Evolutionary conservation across 257 asterid species (phyloP).

Genomic region (Rehmannia glutinosa): DNA sequence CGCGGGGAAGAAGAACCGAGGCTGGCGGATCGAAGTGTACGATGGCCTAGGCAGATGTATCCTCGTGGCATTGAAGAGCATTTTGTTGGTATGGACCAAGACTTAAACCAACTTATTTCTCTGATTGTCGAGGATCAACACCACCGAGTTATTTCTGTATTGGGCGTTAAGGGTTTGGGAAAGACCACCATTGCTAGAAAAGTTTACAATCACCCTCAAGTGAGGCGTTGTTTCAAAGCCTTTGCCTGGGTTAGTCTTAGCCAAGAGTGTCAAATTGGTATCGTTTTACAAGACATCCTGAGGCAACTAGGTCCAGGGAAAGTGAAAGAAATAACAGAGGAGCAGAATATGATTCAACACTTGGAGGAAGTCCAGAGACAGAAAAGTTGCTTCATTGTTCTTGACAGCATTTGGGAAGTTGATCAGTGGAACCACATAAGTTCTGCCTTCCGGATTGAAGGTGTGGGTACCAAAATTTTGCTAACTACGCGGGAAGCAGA

Average conservation of each 20-base stretch:
- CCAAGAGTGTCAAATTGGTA: neutral
- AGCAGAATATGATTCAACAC: neutral
- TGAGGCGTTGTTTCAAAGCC: neutral
- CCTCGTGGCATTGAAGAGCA: neutral
- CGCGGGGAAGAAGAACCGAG: neutral
- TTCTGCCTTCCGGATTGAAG: neutral
- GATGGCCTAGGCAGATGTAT: neutral
- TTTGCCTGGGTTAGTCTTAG: neutral
- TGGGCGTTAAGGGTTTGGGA: neutral
- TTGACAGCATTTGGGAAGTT: neutral
- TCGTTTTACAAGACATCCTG: neutral
- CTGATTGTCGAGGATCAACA: neutral
- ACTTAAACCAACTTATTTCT: neutral
- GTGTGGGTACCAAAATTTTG: neutral
- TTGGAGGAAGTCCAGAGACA: neutral
- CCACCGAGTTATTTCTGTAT: neutral
- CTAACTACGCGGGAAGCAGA: conserved; percentile 2
- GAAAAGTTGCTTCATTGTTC: neutral
- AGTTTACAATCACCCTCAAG: neutral
- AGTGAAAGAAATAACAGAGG: neutral
- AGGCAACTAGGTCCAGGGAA: neutral
- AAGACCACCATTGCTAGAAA: neutral
- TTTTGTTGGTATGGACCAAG: no score
- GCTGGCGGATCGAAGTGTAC: neutral
- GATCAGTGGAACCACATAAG: neutral